Base-by-base conservation (phyloP, 768 basidiomycete genomes). In the Gloeostereum incarnatum region DNA sequence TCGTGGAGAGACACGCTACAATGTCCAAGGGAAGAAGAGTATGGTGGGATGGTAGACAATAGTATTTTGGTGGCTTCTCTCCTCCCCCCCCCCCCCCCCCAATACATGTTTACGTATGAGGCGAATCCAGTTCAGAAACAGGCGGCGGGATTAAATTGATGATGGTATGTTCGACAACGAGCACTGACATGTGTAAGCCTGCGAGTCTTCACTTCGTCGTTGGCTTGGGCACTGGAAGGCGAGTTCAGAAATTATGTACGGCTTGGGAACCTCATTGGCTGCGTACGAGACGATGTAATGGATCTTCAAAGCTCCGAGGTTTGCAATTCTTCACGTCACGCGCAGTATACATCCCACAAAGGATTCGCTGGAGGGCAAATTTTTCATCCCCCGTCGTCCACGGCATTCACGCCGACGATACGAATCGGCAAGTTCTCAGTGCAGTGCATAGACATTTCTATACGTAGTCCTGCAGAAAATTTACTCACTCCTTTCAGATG, bases 311-410 rank as follows among this genome's bases (percentile, higher is more conserved):
- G 86, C 35, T 71, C 73, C 13, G 78, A 92, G 68, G 91, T 90
- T 48, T 18, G 63, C 35, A 6, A 20, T 9, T 18, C 18, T 16
- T 13, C 23, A 13, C 26, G 10, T 13, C 14, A 19, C 24, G n/a
- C n/a, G n/a, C n/a, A 94, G 89, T 97, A 97, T 52, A 65, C 78
- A 2, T 72, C 74, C 30, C 85, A 82, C 54, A 88, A 88, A 54
- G 85, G 85, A 2, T 94, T 88, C 56, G 87, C 86, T 0, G 93
- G 97, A 58, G 94, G 61, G 94, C 94, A 6, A 98, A 98, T 57
- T 98, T 98, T 65, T 93, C 89, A 3, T 98, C 97, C 61, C 93
- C 92, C 0, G 70, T 97, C 23, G 81, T 98, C 1, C 94, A 97
- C 56, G 80, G 85, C 14, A 81, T 97, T 33, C 78, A 84, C 21